Base-by-base conservation (phyloP, 306 rosid genomes). In the Vigna radiata region DNA sequence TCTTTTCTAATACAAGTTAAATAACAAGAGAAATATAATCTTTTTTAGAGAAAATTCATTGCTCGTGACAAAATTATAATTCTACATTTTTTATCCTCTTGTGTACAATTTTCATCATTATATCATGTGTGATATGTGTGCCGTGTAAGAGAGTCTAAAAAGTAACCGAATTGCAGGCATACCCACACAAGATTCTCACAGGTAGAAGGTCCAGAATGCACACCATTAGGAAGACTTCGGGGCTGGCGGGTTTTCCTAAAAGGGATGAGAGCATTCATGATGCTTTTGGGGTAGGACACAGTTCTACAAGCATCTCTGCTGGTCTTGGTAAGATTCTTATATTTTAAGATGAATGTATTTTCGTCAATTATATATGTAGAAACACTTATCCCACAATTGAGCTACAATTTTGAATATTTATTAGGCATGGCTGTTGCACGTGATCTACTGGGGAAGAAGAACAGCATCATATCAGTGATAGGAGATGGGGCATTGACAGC, bases 401-500 rank as follows among this genome's bases (percentile, higher is more conserved):
- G 70, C 46, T n/a, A 65, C 15, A 64, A n/a, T 74, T 56, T n/a
- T 78, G 25, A 47, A 78, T 54, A 23, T 75, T 75, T 72, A 62
- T 64, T 72, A 94, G 98, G 97, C 83, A 95, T 95, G 98, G 98
- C 98, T 5, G 97, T 90, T 81, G 98, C 77, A 29, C 87, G 98
- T 76, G 98, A 92, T 85, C 87, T 95, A 15, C 77, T 90, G 33
- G 97, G 96, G 78, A 95, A 92, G 73, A 82, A 85, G 65, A 92
- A 90, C 82, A 86, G 65, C 49, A 83, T 95, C 17, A 86, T 95
- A 68, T 89, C 97, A 6, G 98, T 95, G 83, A 95, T 95, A 31
- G 97, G 97, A 72, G 97, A 95, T 82, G 97, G 98, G 39, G 97
- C 97, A 67, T 89, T 95, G 93, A 92, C 98, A 27, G 98, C 97